These are phyloP conservation scores for Cladosporium sp. DNA, from an alignment of 2,329 filamentous ascomycete species.

Conservation along the genomic window DNA sequence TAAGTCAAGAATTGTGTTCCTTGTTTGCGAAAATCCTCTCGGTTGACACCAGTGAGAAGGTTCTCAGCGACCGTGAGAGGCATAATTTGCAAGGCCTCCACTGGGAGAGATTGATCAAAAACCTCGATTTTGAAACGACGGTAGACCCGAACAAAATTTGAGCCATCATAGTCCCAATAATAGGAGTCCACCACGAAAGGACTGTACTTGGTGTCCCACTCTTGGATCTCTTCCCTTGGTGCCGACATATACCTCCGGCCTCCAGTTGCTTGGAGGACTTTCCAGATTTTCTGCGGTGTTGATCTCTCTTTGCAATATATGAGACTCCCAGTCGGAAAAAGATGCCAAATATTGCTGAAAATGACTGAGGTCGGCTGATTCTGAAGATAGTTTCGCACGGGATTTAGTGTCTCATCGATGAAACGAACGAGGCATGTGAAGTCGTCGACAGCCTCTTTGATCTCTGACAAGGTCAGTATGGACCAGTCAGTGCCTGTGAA, in stretches of 20 bases:
- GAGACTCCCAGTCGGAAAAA: not conserved
- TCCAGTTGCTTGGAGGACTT: not conserved
- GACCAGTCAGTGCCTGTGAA: not conserved
- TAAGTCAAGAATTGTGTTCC: constrained; percentile 1
- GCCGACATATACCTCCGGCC: not conserved
- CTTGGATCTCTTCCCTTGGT: not conserved
- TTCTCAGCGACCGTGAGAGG: not conserved
- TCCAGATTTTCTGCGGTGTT: constrained; percentile 3
- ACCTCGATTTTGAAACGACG: not conserved
- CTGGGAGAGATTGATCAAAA: not conserved
- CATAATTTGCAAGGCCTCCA: not conserved
- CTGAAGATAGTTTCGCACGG: too few species aligned
- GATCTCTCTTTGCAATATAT: not conserved
- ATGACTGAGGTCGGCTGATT: not conserved
- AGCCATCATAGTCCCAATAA: constrained; percentile 3
- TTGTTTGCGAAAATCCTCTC: not conserved
- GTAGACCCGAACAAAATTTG: not conserved
- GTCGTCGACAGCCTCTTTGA: not conserved
- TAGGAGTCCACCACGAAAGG: constrained; percentile 1
- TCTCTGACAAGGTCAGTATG: not conserved
- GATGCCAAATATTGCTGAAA: constrained; percentile 4
- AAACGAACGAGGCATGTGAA: not conserved
- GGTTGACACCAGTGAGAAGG: not conserved
- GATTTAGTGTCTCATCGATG: not conserved
- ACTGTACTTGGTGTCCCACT: not conserved